Evolutionary conservation across 2,329 filamentous ascomycete species (phyloP), one percentile per base, ranked within the genome.

Genomic region (Penicillium concentricum): DNA sequence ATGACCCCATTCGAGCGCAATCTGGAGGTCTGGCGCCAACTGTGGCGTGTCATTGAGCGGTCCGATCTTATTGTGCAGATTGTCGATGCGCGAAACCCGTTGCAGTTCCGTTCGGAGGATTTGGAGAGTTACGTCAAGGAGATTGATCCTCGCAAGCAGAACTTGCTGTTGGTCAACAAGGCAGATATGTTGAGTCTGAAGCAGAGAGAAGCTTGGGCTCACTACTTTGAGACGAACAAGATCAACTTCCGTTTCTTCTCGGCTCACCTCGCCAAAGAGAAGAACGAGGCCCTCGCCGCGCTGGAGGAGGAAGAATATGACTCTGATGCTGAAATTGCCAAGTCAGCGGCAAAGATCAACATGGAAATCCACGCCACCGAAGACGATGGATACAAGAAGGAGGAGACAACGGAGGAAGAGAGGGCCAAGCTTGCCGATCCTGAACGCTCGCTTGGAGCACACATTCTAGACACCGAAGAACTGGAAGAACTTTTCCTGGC

Each of bases 1-100:
- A 92, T 99, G 91, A 99, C 94, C 0, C 94, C 94, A 0, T 99
- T 99, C 69, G 94, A 99, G 81, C 85, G 94, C 58, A 99, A 99
- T 72, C 72, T 99, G 60, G 95, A 99, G 71, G 94, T 99, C 28
- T 99, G 94, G 94, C 87, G 94, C 72, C 94, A 99, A 76, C 72
- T 99, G 67, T 99, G 94, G 94, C 86, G 94, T 78, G 94, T 99
- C 57, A 97, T 99, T 68, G 94, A 99, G 80, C 84, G 94, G 59
- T 97, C 92, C 16, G 94, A 99, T 74, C 79, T 99, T 39, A 85
- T 99, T 4, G 94, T 99, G 35, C 94, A 99, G 79, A 99, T 99
- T 79, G 94, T 99, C 52, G 94, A 99, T 78, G 94, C 95, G 9
- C 84, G 94, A 69, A 97, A 97, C 74, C 94, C 94, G 2, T 80